phyloP scores from a whole-genome alignment of 495 filamentous ascomycete species.

The Penicillium mononematosum region DNA sequence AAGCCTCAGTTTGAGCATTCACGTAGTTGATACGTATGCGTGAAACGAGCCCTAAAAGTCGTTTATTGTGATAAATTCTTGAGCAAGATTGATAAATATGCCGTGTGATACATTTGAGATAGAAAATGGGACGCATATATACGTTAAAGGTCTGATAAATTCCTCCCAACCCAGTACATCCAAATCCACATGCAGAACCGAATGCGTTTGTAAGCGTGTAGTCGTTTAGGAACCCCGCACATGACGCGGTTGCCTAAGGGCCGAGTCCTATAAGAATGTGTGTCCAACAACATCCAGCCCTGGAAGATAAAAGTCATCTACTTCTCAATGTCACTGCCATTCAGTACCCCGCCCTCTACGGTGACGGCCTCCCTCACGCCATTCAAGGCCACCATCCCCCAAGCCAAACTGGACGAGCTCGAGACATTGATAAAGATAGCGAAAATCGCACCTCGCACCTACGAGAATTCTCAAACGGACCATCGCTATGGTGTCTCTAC shows the following conservation, averaged over 20 bases:
- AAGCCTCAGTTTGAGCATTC: background rate
- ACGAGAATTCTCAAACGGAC: conserved; percentile 48
- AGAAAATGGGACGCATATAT: background rate
- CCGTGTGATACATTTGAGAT: background rate
- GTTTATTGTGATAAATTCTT: background rate
- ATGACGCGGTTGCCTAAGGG: background rate
- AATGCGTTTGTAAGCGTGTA: too few relatives aligned
- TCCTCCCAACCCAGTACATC: too few relatives aligned
- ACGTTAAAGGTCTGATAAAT: too few relatives aligned
- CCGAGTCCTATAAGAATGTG: background rate
- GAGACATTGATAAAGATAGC: conserved; percentile 50
- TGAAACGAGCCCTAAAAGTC: background rate
- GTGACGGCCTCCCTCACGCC: conserved; percentile 28
- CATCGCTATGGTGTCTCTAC: conserved; percentile 53
- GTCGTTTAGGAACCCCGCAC: too few relatives aligned
- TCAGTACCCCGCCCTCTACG: conserved; percentile 29
- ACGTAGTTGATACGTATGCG: background rate
- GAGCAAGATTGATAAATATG: background rate
- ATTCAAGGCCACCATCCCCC: conserved; percentile 45
- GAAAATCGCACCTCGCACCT: conserved; percentile 51
- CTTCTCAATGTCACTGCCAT: conserved; percentile 30
- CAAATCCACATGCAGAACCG: too few relatives aligned
- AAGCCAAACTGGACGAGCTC: conserved; percentile 48
- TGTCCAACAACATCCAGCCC: background rate
- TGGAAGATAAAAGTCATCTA: background rate